phyloP scores from a whole-genome alignment of 2,329 filamentous ascomycete species.

The Sclerotinia trifoliorum region DNA sequence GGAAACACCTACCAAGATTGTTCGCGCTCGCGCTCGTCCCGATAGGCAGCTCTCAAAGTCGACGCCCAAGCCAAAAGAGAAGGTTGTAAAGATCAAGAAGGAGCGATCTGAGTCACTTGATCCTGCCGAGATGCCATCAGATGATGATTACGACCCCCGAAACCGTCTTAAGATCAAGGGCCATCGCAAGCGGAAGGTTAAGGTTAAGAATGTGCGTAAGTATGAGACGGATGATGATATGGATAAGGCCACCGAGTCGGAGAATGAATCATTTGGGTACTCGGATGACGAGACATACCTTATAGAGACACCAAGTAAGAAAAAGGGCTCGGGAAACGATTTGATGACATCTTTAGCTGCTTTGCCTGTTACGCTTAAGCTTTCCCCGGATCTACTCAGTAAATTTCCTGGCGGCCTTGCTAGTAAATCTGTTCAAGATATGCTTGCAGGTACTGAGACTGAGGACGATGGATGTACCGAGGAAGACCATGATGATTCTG shows the following conservation, averaged over 20 bases:
- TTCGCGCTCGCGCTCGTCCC: background rate
- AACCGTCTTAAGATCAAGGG: conserved; percentile 16
- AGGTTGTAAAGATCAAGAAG: background rate
- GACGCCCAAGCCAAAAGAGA: background rate
- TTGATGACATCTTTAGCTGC: background rate
- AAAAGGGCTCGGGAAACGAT: background rate
- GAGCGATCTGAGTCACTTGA: conserved; percentile 13
- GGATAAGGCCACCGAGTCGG: background rate
- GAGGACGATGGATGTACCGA: background rate
- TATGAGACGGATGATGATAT: conserved; percentile 5
- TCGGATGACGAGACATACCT: background rate
- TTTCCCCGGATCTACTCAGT: background rate
- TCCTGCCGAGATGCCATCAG: conserved; percentile 20
- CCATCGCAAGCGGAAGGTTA: conserved; percentile 14
- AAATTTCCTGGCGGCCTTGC: background rate
- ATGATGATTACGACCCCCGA: conserved; percentile 23
- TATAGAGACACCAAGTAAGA: conserved; percentile 15
- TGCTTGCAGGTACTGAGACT: background rate
- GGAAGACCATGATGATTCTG: background rate
- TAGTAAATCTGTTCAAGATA: background rate
- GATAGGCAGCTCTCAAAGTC: background rate
- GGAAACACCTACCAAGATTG: background rate
- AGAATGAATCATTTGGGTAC: background rate
- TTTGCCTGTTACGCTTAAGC: background rate
- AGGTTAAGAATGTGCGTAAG: background rate